phyloP scores from a whole-genome alignment of 2,329 filamentous ascomycete species.

The Akanthomyces lecanii region DNA sequence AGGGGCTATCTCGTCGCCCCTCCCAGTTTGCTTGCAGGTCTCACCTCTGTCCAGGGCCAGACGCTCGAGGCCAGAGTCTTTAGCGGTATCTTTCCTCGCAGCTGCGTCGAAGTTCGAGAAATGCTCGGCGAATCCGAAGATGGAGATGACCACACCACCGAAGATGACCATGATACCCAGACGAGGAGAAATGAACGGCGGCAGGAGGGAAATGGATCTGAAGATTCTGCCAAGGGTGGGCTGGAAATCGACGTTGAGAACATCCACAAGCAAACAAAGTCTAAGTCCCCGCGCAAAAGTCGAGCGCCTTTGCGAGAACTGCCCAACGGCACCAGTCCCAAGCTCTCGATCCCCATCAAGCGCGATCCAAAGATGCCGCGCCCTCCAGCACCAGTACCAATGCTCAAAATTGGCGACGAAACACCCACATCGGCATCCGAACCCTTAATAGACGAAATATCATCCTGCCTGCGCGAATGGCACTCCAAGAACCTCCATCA shows the following conservation, averaged over 20 bases:
- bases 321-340: slow-evolving; percentile 37
- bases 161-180: slow-evolving; percentile 30
- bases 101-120: slow-evolving; percentile 92
- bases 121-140: slow-evolving; percentile 73
- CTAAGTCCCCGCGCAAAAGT: slow-evolving; percentile 22
- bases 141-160: slow-evolving; percentile 39
- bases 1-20: slow-evolving; percentile 93
- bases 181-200: slow-evolving; percentile 24
- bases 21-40: slow-evolving; percentile 82
- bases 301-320: slow-evolving; percentile 34
- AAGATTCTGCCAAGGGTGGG: slow-evolving; percentile 53
- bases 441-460: slow-evolving; percentile 94
- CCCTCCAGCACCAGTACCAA: slow-evolving; percentile 87
- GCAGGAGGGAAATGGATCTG: slow-evolving; percentile 31
- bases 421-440: slow-evolving; percentile 85
- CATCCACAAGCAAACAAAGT: slow-evolving; percentile 27
- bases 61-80: slow-evolving; percentile 94
- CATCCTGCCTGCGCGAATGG: slow-evolving; percentile 95
- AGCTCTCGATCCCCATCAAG: slow-evolving; percentile 44
- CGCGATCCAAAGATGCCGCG: slow-evolving; percentile 67
- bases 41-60: slow-evolving; percentile 87
- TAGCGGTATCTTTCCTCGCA: slow-evolving; percentile 94
- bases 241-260: slow-evolving; percentile 35
- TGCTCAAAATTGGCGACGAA: slow-evolving; percentile 97
- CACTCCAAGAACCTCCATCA: slow-evolving; percentile 96